Conservation (phyloP, 2,329 filamentous ascomycete genomes). For the Trichoderma sp. region DNA sequence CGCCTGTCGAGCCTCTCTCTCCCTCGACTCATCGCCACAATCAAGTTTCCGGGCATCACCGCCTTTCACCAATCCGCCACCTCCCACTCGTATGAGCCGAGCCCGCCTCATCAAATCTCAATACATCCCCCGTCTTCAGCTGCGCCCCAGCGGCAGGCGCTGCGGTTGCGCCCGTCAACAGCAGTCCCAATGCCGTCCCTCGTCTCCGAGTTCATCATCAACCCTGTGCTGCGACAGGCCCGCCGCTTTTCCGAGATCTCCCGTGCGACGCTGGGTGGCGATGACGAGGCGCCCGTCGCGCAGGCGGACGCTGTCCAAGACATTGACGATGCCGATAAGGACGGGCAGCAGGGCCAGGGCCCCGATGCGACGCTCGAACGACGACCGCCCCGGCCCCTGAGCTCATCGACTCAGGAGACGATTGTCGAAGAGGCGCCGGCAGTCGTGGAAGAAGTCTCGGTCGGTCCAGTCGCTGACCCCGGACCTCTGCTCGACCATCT, state of each 20-base stretch:
- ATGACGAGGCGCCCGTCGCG: slow-evolving; percentile 36
- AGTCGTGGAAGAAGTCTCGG: slow-evolving; percentile 35
- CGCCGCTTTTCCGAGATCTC: slow-evolving; percentile 62
- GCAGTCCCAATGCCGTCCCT: slow-evolving; percentile 59
- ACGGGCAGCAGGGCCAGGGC: slow-evolving; percentile 22
- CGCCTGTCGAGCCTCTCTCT: neutral
- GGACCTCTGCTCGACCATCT: slow-evolving; percentile 40
- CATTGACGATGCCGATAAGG: slow-evolving; percentile 33
- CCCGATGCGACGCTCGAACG: slow-evolving; percentile 34
- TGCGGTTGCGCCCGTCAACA: slow-evolving; percentile 15
- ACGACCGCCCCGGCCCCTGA: slow-evolving; percentile 38
- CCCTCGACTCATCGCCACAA: no score
- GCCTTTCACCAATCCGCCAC: slow-evolving; percentile 7
- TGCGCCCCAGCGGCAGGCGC: slow-evolving; percentile 16
- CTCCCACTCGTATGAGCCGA: neutral
- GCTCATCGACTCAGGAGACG: slow-evolving; percentile 42
- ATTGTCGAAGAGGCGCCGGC: slow-evolving; percentile 37
- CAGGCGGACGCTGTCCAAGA: slow-evolving; percentile 36
- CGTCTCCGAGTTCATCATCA: slow-evolving; percentile 67
- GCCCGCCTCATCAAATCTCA: slow-evolving; percentile 21
- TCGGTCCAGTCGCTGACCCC: slow-evolving; percentile 32
- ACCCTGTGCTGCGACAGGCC: slow-evolving; percentile 66
- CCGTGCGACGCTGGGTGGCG: slow-evolving; percentile 44
- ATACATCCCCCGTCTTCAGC: slow-evolving; percentile 6
- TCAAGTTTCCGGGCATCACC: slow-evolving; percentile 5